These are phyloP conservation scores for Hamamelis virginiana DNA, from an alignment of 164 flowering plant species.

Conservation along the genomic window DNA sequence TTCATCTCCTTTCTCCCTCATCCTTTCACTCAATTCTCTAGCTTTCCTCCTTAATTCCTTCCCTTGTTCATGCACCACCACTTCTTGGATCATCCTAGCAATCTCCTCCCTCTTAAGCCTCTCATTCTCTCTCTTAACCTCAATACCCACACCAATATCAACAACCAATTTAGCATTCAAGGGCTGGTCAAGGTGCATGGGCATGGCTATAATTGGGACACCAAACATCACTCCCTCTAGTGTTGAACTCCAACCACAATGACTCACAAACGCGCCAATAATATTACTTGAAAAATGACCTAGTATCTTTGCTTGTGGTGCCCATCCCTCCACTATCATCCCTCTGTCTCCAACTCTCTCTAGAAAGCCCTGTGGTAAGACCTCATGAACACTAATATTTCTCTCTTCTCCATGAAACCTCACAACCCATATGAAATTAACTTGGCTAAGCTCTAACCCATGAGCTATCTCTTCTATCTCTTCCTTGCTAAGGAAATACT, in stretches of 20 bases:
- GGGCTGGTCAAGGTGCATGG: conserved; percentile 49
- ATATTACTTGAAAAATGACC: conserved; percentile 25
- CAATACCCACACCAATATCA: conserved; percentile 36
- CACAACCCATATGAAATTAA: conserved; percentile 35
- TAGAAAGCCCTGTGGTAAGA: conserved; percentile 29
- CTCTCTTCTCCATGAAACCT: conserved; percentile 25
- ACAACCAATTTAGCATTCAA: conserved; percentile 36
- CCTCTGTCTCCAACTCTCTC: conserved; percentile 28
- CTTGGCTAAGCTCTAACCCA: conserved; percentile 33
- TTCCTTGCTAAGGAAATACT: conserved; percentile 32
- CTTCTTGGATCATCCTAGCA: conserved; percentile 26
- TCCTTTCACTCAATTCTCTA: conserved; percentile 18
- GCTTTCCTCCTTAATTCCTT: conserved; percentile 19
- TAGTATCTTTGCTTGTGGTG: conserved; percentile 27
- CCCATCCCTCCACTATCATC: conserved; percentile 37
- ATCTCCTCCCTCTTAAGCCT: conserved; percentile 21
- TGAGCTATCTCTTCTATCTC: conserved; percentile 33
- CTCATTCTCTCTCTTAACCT: conserved; percentile 24
- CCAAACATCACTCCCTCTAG: conserved; percentile 37
- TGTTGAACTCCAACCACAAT: conserved; percentile 42
- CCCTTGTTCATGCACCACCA: conserved; percentile 25
- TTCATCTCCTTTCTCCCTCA: conserved; percentile 20
- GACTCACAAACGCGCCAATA: conserved; percentile 35
- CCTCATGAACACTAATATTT: conserved; percentile 13
- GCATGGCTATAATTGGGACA: conserved; percentile 42